phyloP scores from a whole-genome alignment of 2,329 filamentous ascomycete genomes.

The Hymenoscyphus fructigenus region DNA sequence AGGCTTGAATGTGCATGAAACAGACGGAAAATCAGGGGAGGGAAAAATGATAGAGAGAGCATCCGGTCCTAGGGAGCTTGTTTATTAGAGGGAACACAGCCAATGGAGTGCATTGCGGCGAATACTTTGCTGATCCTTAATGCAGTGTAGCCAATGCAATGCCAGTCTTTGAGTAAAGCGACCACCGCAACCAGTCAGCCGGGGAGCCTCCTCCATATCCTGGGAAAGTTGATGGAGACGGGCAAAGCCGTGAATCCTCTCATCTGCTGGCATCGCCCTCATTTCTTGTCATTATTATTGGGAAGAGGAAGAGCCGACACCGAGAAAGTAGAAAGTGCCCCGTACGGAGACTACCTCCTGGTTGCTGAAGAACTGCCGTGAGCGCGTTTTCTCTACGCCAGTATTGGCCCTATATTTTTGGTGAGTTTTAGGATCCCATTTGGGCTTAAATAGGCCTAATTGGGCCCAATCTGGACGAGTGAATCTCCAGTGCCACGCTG shows the following conservation, averaged over 20 bases:
- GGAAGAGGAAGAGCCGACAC: neutral
- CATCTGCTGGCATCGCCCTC: too few species aligned
- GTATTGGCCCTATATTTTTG: neutral
- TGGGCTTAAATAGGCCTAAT: neutral
- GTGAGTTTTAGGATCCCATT: neutral
- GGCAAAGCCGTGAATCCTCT: too few species aligned
- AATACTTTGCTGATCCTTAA: neutral
- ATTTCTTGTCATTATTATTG: too few species aligned
- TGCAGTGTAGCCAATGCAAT: too few species aligned
- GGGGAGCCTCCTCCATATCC: neutral
- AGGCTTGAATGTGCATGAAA: conserved; percentile 26
- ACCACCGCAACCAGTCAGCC: too few species aligned
- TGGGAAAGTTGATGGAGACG: neutral
- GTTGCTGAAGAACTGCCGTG: neutral
- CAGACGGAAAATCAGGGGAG: conserved; percentile 7
- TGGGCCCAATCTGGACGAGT: neutral
- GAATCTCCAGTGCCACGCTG: neutral
- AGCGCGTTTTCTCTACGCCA: neutral
- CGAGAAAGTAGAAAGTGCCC: neutral
- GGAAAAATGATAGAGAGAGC: neutral
- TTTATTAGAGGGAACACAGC: too few species aligned
- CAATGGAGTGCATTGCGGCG: conserved; percentile 9
- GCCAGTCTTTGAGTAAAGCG: too few species aligned
- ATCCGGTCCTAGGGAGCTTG: neutral
- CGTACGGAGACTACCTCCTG: neutral